Evolutionary conservation across 75 land plant genomes (phyloP).

Genomic region (Cunninghamia lanceolata): DNA sequence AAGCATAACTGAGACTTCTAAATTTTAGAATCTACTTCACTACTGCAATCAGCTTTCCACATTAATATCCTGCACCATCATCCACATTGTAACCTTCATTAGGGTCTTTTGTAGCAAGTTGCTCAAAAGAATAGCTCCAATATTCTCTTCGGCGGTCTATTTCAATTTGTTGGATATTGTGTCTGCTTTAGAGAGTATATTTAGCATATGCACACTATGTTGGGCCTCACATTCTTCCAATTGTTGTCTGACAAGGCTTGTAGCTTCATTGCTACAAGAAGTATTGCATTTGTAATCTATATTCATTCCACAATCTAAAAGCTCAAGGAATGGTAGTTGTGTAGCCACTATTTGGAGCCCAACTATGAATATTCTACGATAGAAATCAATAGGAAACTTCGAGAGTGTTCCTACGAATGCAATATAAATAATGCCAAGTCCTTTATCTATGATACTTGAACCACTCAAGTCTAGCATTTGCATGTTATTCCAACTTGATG

Average conservation of each 20-base stretch:
- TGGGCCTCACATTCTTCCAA: not conserved
- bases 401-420: conserved; percentile 44
- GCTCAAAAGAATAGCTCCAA: no score
- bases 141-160: no score
- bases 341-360: conserved; percentile 70
- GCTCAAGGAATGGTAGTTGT: conserved; percentile 57
- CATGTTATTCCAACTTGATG: conserved; percentile 40
- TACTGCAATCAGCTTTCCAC: no score
- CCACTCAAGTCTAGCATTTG: conserved; percentile 75
- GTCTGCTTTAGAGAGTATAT: conserved; percentile 17
- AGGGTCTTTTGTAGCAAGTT: no score
- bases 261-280: not conserved
- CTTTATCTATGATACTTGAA: conserved; percentile 72
- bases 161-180: conserved; percentile 52
- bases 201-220: not conserved
- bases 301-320: conserved; percentile 75
- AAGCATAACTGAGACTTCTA: not conserved
- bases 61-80: no score
- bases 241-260: not conserved
- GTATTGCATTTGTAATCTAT: conserved; percentile 32
- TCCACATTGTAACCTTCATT: no score
- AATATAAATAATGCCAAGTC: conserved; percentile 73
- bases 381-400: conserved; percentile 58
- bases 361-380: conserved; percentile 65
- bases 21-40: not conserved